Evolutionary conservation across 2,329 filamentous ascomycete genomes (phyloP).

Genomic region (Paecilomyces sp.): DNA sequence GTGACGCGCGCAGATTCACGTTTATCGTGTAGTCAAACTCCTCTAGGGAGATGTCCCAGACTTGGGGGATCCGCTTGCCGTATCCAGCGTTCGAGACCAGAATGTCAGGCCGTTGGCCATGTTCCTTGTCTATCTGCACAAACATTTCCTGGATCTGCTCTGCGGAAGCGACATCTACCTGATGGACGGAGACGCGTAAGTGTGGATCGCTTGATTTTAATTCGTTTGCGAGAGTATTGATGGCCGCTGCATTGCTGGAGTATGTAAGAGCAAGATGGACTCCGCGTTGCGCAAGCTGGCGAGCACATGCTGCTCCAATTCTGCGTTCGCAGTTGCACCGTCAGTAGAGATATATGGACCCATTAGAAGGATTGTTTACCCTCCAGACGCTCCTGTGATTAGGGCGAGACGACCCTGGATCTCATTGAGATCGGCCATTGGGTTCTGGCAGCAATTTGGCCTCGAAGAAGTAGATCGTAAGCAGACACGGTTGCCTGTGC

Average conservation of each 20-base stretch:
- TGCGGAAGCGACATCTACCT: constrained; percentile 51
- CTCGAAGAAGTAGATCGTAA: not conserved
- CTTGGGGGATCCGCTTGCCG: constrained; percentile 51
- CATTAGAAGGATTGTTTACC: constrained; percentile 33
- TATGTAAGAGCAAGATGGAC: constrained; percentile 55
- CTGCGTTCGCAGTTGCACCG: constrained; percentile 26
- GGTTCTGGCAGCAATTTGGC: not conserved
- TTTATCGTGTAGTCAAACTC: constrained; percentile 59
- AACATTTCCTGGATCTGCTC: constrained; percentile 51
- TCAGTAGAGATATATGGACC: not conserved
- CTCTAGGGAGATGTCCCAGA: constrained; percentile 54
- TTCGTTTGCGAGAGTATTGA: constrained; percentile 39
- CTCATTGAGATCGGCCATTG: constrained; percentile 33
- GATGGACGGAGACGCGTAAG: constrained; percentile 46
- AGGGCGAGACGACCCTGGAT: constrained; percentile 50
- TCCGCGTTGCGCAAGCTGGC: constrained; percentile 46
- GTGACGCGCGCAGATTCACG: constrained; percentile 57
- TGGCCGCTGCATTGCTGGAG: constrained; percentile 42
- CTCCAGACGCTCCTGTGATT: constrained; percentile 55
- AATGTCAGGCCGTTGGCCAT: constrained; percentile 54
- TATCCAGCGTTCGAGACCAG: constrained; percentile 61
- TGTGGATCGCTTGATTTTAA: constrained; percentile 22
- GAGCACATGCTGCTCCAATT: constrained; percentile 55
- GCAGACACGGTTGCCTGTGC: not conserved
- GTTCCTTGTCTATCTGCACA: constrained; percentile 45